Percentiles rank a stretch among this genome's conserved stretches.
phyloP scores from a whole-genome alignment of 768 basidiomycete species.

The Kwoniella sp. region DNA sequence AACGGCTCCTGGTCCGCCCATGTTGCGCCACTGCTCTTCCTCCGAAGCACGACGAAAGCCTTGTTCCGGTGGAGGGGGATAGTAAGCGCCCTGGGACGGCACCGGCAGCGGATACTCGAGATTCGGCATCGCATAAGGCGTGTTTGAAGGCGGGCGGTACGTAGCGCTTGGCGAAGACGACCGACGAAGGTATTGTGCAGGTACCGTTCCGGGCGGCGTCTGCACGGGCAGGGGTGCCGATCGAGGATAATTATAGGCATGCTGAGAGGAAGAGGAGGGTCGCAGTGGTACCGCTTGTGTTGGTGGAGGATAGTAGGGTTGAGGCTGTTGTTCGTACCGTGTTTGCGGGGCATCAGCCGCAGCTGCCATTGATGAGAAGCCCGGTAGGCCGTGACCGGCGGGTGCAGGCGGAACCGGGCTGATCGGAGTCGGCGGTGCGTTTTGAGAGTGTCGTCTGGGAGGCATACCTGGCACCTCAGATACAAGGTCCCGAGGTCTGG shows the following conservation, averaged over 20 bases:
- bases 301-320: constrained; percentile 12
- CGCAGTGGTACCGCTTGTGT: not conserved
- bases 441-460: constrained; percentile 7
- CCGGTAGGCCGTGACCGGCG: constrained; percentile 12
- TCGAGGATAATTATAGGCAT: constrained; percentile 9
- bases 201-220: not conserved
- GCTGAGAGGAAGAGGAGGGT: constrained; percentile 2
- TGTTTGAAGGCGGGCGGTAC: constrained; percentile 9
- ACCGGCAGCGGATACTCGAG: constrained; percentile 3
- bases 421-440: constrained; percentile 13
- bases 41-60: constrained; percentile 12
- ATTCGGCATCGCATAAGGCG: constrained; percentile 7
- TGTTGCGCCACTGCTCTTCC: constrained; percentile 14
- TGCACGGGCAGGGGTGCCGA: not conserved
- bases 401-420: constrained; percentile 7
- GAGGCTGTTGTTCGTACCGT: constrained; percentile 8
- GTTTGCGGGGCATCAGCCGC: constrained; percentile 17
- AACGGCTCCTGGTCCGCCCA: not conserved
- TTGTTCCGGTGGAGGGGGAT: not conserved
- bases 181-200: not conserved
- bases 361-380: constrained; percentile 16
- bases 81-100: too few species aligned
- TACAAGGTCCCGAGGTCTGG: constrained; percentile 12
- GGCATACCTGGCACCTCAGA: not conserved
- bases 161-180: constrained; percentile 12